Base-by-base conservation (phyloP, 116 monocot genomes). In the Zostera marina region DNA sequence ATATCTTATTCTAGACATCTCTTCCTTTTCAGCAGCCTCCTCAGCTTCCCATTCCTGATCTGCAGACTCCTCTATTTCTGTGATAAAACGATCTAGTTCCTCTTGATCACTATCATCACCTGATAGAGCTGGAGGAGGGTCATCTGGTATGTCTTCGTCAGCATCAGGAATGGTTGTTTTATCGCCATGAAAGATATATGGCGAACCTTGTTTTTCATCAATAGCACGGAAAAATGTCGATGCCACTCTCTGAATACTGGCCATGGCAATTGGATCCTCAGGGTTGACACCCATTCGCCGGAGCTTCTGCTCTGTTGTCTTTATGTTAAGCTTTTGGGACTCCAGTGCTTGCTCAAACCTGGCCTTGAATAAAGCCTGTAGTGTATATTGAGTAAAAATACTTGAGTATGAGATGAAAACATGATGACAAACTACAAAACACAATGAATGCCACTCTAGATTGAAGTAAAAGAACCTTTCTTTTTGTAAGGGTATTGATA, bases 271-370 rank as follows among this genome's bases (percentile, higher is more conserved):
- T 20, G 99, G 99, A 63, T 99, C 99, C 60, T 99, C 91, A 1
- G 99, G 99, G 56, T 84, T 99, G 26, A 91, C 68, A 52, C 91
- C 87, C 73, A 74, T 91, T 8, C 91, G 76, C 5, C 99, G 71
- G 44, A 99, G 81, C 47, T 84, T 74, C 62, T 86, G 86, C 63
- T 99, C 99, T 58, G 87, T 73, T 60, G 79, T 87, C 72, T 91
- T 99, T 49, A 99, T 99, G 71, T 99, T 99, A 41, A 99, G 74
- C 72, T 91, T 90, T 60, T 99, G 99, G 2, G 99, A 99, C 8
- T 99, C 91, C 22, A 99, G 83, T 45, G 99, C 91, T 72, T 99
- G 99, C 68, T 91, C 99, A 69, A 99, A 99, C 73, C 91, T 81
- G n/a, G 88, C 94, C 61, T 88, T 96, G 75, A 96, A 96, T 44